Evolutionary conservation across 1,284 basidiomycete genomes (phyloP).

Genomic region (Inonotus hispidus): DNA sequence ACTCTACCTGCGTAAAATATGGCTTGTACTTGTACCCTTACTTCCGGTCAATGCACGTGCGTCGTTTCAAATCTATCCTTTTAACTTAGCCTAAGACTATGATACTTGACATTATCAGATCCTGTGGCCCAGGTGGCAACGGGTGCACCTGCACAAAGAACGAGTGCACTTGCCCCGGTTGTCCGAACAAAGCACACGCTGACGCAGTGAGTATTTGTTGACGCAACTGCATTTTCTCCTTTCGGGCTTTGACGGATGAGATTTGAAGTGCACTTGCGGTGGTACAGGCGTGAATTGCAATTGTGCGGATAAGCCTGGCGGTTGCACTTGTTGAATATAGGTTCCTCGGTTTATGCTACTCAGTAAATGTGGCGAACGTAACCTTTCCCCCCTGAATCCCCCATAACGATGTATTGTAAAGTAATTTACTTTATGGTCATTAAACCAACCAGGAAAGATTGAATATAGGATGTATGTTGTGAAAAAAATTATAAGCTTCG

Average conservation of each 20-base stretch:
- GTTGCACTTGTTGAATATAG: background rate
- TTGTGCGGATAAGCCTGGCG: background rate
- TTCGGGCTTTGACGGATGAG: background rate
- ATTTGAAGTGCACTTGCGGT: background rate
- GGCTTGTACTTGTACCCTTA: background rate
- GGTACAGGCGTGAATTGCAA: background rate
- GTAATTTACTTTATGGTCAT: too few relatives aligned
- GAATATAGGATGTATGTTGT: too few relatives aligned
- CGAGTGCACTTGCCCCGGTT: slow-evolving; percentile 8
- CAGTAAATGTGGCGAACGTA: background rate
- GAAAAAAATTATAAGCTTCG: too few relatives aligned
- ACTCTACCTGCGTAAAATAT: background rate
- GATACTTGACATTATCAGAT: background rate
- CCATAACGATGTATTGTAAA: too few relatives aligned
- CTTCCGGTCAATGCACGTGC: background rate
- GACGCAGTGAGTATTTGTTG: background rate
- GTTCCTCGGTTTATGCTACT: background rate
- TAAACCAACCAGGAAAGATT: too few relatives aligned
- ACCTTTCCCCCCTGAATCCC: too few relatives aligned
- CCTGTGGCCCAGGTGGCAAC: background rate
- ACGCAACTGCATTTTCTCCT: background rate
- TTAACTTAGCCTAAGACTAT: background rate
- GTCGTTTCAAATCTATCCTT: background rate
- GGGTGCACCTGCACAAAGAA: slow-evolving; percentile 9
- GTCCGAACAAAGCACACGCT: slow-evolving; percentile 9